phyloP scores from a whole-genome alignment of 1,139 yeast species.

The Kazachstania sp. region DNA sequence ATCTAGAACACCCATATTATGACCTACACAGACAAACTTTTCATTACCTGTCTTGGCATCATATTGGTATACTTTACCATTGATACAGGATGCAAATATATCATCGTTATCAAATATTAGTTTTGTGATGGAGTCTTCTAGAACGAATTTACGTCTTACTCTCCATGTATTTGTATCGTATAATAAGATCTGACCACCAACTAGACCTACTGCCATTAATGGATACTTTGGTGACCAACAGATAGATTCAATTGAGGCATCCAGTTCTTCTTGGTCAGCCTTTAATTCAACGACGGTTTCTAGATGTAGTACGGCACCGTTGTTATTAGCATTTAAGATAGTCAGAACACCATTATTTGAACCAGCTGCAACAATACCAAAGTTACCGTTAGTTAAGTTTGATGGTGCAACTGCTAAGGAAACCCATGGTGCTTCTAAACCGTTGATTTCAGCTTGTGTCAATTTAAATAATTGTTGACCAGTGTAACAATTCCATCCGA shows the following conservation, averaged over 20 bases:
- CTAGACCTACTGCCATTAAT: conserved; percentile 78
- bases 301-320: conserved; percentile 60
- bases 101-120: conserved; percentile 52
- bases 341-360: conserved; percentile 81
- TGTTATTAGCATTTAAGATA: conserved; percentile 57
- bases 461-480: conserved; percentile 57
- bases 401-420: conserved; percentile 46
- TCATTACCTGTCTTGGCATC: conserved; percentile 85
- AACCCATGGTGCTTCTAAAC: conserved; percentile 83
- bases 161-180: conserved; percentile 86
- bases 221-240: conserved; percentile 66
- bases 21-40: conserved; percentile 77
- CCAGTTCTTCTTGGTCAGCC: conserved; percentile 58
- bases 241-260: conserved; percentile 77
- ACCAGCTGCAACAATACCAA: conserved; percentile 47
- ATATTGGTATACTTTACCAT: conserved; percentile 80
- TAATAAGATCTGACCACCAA: conserved; percentile 73
- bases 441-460: conserved; percentile 56
- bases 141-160: conserved; percentile 58
- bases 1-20: conserved; percentile 87
- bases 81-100: conserved; percentile 68
- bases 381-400: conserved; percentile 37
- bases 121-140: conserved; percentile 79
- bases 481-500: conserved; percentile 85
- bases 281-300: conserved; percentile 51